Evolutionary conservation across 2,329 filamentous ascomycete genomes (phyloP).

Genomic region (Colletotrichum sp.): DNA sequence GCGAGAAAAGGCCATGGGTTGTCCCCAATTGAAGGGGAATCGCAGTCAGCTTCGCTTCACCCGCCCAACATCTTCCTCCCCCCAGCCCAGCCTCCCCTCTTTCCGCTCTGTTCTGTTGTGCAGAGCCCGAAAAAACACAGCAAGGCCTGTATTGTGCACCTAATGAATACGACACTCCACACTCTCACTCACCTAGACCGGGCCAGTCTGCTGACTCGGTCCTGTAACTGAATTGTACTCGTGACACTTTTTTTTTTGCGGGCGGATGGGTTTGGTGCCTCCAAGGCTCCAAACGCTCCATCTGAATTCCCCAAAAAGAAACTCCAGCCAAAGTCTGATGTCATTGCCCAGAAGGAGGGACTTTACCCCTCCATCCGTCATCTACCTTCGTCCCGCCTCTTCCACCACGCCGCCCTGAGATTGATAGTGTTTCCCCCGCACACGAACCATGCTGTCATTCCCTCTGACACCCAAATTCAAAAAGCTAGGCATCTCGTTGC

Average conservation of each 20-base stretch:
- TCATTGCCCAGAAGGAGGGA: neutral
- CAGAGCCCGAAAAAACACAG: neutral
- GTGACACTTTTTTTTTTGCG: slow-evolving; percentile 10
- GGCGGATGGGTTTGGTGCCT: neutral
- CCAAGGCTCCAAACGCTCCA: neutral
- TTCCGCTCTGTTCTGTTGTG: neutral
- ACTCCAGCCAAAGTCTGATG: neutral
- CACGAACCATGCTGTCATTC: neutral
- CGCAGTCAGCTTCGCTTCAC: neutral
- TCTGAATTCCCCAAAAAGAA: neutral
- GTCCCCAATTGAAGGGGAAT: neutral
- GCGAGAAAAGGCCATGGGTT: neutral
- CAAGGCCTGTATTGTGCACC: neutral
- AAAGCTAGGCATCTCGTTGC: neutral
- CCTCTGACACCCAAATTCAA: neutral
- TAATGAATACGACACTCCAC: slow-evolving; percentile 12
- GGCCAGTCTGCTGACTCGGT: slow-evolving; percentile 13
- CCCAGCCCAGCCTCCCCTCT: neutral
- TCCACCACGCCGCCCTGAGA: neutral
- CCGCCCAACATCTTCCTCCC: neutral
- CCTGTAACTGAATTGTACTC: slow-evolving; percentile 13
- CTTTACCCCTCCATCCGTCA: neutral
- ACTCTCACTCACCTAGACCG: neutral
- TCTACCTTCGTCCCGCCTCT: neutral
- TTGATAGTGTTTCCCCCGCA: neutral